A percentile compares a stretch with the other conserved stretches of the same genome.
phyloP scores from a whole-genome alignment of 2,329 filamentous ascomycete species.

The Camillea tinctor region DNA sequence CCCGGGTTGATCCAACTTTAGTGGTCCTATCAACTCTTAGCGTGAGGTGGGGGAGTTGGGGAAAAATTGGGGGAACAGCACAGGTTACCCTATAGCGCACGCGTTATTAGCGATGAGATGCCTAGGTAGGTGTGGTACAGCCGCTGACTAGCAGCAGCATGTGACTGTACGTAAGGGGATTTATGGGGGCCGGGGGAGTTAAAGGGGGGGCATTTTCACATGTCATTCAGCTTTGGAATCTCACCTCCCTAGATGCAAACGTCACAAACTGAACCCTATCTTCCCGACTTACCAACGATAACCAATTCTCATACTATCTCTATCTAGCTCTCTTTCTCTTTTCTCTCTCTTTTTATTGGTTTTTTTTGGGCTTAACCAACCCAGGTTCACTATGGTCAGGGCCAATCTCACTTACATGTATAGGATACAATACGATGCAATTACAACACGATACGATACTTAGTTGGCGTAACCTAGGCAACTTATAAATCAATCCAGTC shows the following conservation, averaged over 20 bases:
- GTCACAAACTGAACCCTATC: slow-evolving; percentile 16
- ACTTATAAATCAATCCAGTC: neutral
- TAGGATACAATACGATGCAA: too few relatives aligned
- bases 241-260: slow-evolving; percentile 10
- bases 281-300: neutral
- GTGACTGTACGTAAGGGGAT: too few relatives aligned
- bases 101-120: neutral
- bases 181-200: too few relatives aligned
- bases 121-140: neutral
- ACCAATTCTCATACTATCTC: too few relatives aligned
- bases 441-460: too few relatives aligned
- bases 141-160: neutral
- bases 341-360: too few relatives aligned
- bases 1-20: neutral
- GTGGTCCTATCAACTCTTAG: neutral
- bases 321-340: too few relatives aligned
- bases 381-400: too few relatives aligned
- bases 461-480: too few relatives aligned
- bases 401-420: too few relatives aligned
- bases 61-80: neutral
- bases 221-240: slow-evolving; percentile 11
- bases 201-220: slow-evolving; percentile 19
- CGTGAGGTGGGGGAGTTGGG: neutral
- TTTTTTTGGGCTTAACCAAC: too few relatives aligned
- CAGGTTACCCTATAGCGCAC: neutral